phyloP scores from a whole-genome alignment of 2,329 filamentous ascomycete genomes.

The Botrytis porri region DNA sequence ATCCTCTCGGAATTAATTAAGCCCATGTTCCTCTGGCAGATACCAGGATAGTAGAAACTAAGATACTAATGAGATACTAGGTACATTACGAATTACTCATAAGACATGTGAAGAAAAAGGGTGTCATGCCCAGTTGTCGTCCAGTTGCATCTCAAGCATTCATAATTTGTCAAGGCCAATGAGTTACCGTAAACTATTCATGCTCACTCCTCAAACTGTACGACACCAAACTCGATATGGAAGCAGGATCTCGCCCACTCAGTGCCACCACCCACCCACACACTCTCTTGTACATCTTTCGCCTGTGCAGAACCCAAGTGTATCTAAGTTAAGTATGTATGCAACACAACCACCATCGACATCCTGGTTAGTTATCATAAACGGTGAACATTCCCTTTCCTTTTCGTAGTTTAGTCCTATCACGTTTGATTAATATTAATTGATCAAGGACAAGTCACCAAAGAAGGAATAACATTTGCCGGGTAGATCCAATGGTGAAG shows the following conservation, averaged over 20 bases:
- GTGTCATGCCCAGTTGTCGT: not conserved
- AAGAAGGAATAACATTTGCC: not conserved
- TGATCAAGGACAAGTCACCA: not conserved
- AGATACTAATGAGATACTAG: constrained; percentile 1
- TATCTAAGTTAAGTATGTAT: not conserved
- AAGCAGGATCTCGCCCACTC: not conserved
- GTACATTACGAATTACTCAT: not conserved
- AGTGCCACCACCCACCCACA: not conserved
- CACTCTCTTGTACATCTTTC: constrained; percentile 7
- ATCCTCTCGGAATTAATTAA: constrained; percentile 15
- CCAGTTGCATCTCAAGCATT: not conserved
- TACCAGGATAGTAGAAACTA: not conserved
- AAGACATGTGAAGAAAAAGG: not conserved
- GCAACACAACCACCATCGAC: constrained; percentile 3
- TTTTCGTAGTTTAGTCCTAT: not conserved
- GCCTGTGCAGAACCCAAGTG: constrained; percentile 9
- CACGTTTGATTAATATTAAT: not conserved
- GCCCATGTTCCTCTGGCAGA: constrained; percentile 16
- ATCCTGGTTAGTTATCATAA: constrained; percentile 9
- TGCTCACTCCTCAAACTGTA: constrained; percentile 12
- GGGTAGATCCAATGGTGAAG: not conserved
- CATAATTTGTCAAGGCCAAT: not conserved
- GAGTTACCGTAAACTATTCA: not conserved
- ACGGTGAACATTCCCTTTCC: constrained; percentile 16
- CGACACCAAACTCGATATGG: constrained; percentile 4